These are phyloP conservation scores for Tricholoma furcatifolium DNA, from an alignment of 768 basidiomycete species.

Conservation along the genomic window DNA sequence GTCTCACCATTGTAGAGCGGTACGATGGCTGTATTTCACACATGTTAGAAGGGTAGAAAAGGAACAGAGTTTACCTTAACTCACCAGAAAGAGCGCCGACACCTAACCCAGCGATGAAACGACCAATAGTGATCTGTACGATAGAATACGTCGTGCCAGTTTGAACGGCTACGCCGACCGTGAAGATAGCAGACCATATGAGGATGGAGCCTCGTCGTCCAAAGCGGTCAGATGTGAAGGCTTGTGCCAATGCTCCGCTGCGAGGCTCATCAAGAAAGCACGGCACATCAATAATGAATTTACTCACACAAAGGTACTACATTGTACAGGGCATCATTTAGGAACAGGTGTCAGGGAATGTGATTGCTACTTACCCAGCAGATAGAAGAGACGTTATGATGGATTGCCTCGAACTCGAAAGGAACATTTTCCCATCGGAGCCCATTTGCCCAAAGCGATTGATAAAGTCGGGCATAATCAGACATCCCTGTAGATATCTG, in stretches of 20 bases:
- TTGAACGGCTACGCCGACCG: conserved; percentile 65
- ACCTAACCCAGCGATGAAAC: conserved; percentile 74
- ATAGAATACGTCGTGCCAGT: conserved; percentile 61
- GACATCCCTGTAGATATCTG: conserved; percentile 52
- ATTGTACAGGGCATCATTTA: neutral
- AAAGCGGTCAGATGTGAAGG: conserved; percentile 71
- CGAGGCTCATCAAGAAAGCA: conserved; percentile 7
- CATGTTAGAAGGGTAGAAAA: neutral
- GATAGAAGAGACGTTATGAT: conserved; percentile 79
- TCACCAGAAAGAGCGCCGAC: conserved; percentile 74
- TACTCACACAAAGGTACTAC: conserved; percentile 52
- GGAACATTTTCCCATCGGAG: conserved; percentile 42
- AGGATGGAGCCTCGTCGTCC: conserved; percentile 74
- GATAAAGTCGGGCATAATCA: conserved; percentile 80
- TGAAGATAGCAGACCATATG: conserved; percentile 76
- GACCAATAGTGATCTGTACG: conserved; percentile 69
- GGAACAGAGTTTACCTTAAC: conserved; percentile 5
- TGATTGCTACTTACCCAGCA: conserved; percentile 52
- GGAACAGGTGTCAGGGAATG: too few species aligned
- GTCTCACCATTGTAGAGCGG: conserved; percentile 79
- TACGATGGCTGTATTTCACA: conserved; percentile 39
- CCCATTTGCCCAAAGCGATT: conserved; percentile 59
- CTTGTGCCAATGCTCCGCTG: conserved; percentile 65
- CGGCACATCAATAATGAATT: neutral
- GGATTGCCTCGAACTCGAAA: conserved; percentile 66